phyloP scores from a whole-genome alignment of 495 filamentous ascomycete genomes.

The Xylaria curta region DNA sequence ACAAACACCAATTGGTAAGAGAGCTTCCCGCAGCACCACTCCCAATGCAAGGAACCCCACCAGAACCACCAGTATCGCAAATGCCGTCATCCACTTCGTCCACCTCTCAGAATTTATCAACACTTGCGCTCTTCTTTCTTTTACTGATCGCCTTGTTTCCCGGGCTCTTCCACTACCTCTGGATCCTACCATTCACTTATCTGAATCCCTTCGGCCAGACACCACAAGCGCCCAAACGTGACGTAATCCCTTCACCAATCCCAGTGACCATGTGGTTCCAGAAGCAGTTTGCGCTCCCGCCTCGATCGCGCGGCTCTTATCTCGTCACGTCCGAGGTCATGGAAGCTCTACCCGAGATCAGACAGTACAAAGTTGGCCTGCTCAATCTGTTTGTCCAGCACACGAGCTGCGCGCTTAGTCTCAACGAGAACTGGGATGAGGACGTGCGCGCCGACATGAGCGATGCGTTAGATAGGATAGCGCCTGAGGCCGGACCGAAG shows the following conservation, averaged over 20 bases:
- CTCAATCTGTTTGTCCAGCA: slow-evolving; percentile 91
- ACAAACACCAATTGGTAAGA: slow-evolving; percentile 7
- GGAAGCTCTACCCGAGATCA: slow-evolving; percentile 74
- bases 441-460: slow-evolving; percentile 80
- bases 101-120: slow-evolving; percentile 39
- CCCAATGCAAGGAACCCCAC: slow-evolving; percentile 25
- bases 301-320: slow-evolving; percentile 80
- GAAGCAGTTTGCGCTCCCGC: slow-evolving; percentile 77
- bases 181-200: slow-evolving; percentile 48
- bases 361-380: slow-evolving; percentile 80
- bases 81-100: slow-evolving; percentile 42
- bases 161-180: slow-evolving; percentile 57
- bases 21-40: slow-evolving; percentile 10
- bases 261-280: slow-evolving; percentile 71
- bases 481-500: slow-evolving; percentile 68
- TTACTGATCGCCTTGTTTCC: slow-evolving; percentile 64
- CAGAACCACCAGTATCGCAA: slow-evolving; percentile 20
- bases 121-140: slow-evolving; percentile 54
- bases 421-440: slow-evolving; percentile 88
- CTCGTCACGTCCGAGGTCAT: slow-evolving; percentile 81
- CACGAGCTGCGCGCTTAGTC: slow-evolving; percentile 80
- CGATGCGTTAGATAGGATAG: slow-evolving; percentile 89
- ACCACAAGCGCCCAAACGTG: slow-evolving; percentile 20
- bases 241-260: slow-evolving; percentile 26
- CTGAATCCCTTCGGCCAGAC: slow-evolving; percentile 35